Evolutionary conservation across 2,329 filamentous ascomycete genomes (phyloP).

Genomic region (Talaromyces sp.): DNA sequence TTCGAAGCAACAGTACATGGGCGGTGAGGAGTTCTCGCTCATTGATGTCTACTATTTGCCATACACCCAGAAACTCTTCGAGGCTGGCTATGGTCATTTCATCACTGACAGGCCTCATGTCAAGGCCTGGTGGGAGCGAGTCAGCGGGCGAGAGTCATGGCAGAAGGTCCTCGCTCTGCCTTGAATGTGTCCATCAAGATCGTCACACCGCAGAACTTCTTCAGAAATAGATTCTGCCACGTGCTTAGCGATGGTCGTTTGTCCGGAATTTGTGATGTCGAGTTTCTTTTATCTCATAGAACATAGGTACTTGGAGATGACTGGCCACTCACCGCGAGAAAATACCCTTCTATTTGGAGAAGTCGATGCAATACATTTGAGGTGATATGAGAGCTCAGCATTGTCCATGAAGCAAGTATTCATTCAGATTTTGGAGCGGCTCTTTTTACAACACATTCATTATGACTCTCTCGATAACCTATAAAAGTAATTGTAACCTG

Average conservation of each 20-base stretch:
- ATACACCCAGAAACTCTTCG: constrained; percentile 5
- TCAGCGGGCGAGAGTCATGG: constrained; percentile 5
- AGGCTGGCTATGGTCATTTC: neutral
- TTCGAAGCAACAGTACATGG: constrained; percentile 23
- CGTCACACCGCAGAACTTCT: neutral
- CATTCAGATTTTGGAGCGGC: neutral
- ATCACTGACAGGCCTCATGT: constrained; percentile 4
- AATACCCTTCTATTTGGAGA: no score
- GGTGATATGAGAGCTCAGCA: neutral
- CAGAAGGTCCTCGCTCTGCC: constrained; percentile 6
- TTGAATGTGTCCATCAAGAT: neutral
- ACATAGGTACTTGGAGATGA: no score
- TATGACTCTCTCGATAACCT: neutral
- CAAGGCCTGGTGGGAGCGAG: constrained; percentile 7
- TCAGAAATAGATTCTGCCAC: neutral
- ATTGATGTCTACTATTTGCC: constrained; percentile 15
- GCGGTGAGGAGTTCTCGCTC: constrained; percentile 21
- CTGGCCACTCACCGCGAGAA: no score
- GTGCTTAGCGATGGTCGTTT: no score
- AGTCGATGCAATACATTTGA: neutral
- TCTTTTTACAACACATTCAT: neutral
- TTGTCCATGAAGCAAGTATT: neutral
- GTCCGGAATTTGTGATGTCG: no score
- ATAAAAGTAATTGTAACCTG: neutral
- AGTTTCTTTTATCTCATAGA: no score